phyloP scores from a whole-genome alignment of 805 yeast species.

The Candida mattraensis region DNA sequence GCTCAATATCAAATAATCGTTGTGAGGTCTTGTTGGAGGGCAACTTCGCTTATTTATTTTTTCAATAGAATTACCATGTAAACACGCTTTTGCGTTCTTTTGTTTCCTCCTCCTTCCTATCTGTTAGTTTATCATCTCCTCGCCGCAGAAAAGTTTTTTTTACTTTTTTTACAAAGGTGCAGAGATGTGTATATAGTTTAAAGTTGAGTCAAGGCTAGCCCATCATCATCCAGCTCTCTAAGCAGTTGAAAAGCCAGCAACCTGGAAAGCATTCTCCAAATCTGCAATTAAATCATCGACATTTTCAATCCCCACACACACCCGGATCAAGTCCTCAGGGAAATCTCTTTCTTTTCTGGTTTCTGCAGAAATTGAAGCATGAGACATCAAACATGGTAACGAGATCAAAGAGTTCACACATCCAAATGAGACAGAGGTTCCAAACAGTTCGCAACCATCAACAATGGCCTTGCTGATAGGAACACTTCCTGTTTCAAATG shows the following conservation, averaged over 20 bases:
- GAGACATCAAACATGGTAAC: slow-evolving; percentile 95
- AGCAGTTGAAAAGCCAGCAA: slow-evolving; percentile 51
- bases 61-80: neutral
- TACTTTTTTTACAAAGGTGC: slow-evolving; percentile 10
- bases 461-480: slow-evolving; percentile 68
- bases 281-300: slow-evolving; percentile 80
- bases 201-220: too few relatives aligned
- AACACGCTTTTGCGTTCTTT: slow-evolving; percentile 5
- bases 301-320: slow-evolving; percentile 91
- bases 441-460: slow-evolving; percentile 72
- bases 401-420: slow-evolving; percentile 91
- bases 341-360: slow-evolving; percentile 84
- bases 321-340: slow-evolving; percentile 88
- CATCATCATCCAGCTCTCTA: slow-evolving; percentile 4
- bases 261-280: slow-evolving; percentile 64
- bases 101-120: slow-evolving; percentile 11
- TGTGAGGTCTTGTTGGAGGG: too few relatives aligned
- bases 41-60: too few relatives aligned
- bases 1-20: too few relatives aligned
- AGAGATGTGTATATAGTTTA: neutral
- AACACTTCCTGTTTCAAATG: slow-evolving; percentile 83
- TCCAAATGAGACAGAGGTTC: slow-evolving; percentile 91
- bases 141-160: slow-evolving; percentile 15
- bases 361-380: slow-evolving; percentile 90
- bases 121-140: slow-evolving; percentile 8